Percentiles rank a stretch among this genome's conserved stretches.
phyloP scores from a whole-genome alignment of 208 protist species.

The Wallacemonas rigidus region DNA sequence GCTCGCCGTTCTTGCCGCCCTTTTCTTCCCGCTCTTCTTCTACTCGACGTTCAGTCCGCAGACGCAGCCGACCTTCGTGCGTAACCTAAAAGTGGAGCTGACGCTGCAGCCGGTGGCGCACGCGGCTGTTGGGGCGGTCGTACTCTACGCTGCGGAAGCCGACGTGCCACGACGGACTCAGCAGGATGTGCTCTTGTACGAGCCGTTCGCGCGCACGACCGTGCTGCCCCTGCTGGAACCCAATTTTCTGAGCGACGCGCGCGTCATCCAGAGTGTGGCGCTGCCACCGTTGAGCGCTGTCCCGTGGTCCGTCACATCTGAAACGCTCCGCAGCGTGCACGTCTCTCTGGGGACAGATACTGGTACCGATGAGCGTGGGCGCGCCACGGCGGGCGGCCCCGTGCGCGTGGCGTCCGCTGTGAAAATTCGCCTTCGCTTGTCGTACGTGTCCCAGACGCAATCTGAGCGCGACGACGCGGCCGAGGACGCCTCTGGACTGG shows the following conservation, averaged over 20 bases:
- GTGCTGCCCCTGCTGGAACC: constrained; percentile 2
- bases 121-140: not conserved
- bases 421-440: not conserved
- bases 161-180: not conserved
- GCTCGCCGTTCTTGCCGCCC: constrained; percentile 40
- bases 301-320: constrained; percentile 1
- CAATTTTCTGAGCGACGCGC: constrained; percentile 12
- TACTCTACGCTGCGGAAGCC: constrained; percentile 11
- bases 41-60: constrained; percentile 82
- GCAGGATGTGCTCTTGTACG: not conserved
- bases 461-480: constrained; percentile 13
- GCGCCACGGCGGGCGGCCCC: not conserved
- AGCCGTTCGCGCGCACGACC: constrained; percentile 1
- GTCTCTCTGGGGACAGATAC: not conserved
- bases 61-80: constrained; percentile 39
- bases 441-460: constrained; percentile 4
- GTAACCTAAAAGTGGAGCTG: constrained; percentile 16
- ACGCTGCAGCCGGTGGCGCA: constrained; percentile 3
- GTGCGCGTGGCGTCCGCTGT: not conserved
- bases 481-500: not conserved
- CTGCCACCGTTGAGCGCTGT: constrained; percentile 3
- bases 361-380: not conserved
- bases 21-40: constrained; percentile 75
- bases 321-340: constrained; percentile 10
- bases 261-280: constrained; percentile 3